Evolutionary conservation across 2,329 filamentous ascomycete species (phyloP).

Genomic region (Botryosphaeria agaves): DNA sequence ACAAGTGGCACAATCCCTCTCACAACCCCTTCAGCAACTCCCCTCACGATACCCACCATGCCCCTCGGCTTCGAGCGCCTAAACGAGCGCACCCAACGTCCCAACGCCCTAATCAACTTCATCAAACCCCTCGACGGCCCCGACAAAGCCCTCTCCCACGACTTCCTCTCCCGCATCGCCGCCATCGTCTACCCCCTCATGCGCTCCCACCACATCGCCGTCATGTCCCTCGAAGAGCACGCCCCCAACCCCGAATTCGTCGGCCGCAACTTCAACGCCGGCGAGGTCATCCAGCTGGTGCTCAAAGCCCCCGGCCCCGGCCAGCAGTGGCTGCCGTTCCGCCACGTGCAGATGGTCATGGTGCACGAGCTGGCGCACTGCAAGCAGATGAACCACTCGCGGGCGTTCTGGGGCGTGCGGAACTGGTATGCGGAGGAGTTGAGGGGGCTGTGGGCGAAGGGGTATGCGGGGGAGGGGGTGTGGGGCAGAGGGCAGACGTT

Average conservation of each 20-base stretch:
- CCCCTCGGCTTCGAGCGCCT: slow-evolving; percentile 62
- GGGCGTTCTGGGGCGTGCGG: slow-evolving; percentile 63
- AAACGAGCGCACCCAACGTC: slow-evolving; percentile 56
- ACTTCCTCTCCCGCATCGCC: slow-evolving; percentile 59
- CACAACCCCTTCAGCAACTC: no score
- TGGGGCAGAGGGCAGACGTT: slow-evolving; percentile 60
- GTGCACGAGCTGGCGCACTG: slow-evolving; percentile 83
- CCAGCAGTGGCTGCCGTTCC: slow-evolving; percentile 54
- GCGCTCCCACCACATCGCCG: slow-evolving; percentile 26
- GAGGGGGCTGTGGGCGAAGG: slow-evolving; percentile 48
- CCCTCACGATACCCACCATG: slow-evolving; percentile 35
- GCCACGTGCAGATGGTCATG: slow-evolving; percentile 87
- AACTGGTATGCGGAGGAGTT: slow-evolving; percentile 58
- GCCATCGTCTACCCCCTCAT: slow-evolving; percentile 57
- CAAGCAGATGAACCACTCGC: slow-evolving; percentile 81
- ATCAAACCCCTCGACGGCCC: slow-evolving; percentile 56
- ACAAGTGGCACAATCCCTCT: no score
- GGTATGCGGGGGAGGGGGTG: slow-evolving; percentile 65
- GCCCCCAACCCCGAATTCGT: slow-evolving; percentile 68
- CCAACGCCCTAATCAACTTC: slow-evolving; percentile 66
- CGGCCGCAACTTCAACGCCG: slow-evolving; percentile 79
- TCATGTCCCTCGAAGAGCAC: slow-evolving; percentile 56
- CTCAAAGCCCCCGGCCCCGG: slow-evolving; percentile 47
- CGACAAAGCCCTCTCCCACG: slow-evolving; percentile 44
- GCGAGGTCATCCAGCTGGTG: slow-evolving; percentile 74